Evolutionary conservation across 2,329 filamentous ascomycete genomes (phyloP).

Genomic region (Colletotrichum kahawae): DNA sequence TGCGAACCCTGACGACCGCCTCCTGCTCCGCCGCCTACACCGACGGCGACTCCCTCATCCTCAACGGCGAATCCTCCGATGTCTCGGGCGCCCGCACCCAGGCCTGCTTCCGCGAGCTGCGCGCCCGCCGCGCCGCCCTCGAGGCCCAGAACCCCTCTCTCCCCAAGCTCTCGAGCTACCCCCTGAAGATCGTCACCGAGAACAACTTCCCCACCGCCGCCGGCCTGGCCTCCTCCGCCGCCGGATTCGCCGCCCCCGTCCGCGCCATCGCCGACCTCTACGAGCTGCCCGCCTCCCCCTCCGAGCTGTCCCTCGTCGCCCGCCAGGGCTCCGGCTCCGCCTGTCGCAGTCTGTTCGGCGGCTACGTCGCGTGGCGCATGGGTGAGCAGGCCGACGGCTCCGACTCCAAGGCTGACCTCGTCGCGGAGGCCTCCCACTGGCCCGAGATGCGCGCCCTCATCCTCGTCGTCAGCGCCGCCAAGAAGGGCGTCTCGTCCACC

Average conservation of each 20-base stretch:
- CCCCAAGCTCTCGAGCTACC: conserved; percentile 79
- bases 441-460: conserved; percentile 92
- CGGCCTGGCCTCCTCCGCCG: conserved; percentile 77
- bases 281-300: conserved; percentile 78
- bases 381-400: conserved; percentile 77
- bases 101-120: conserved; percentile 89
- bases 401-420: conserved; percentile 87
- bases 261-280: conserved; percentile 93
- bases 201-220: conserved; percentile 99
- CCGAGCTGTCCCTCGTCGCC: conserved; percentile 86
- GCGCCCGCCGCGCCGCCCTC: conserved; percentile 75
- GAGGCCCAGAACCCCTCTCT: conserved; percentile 75
- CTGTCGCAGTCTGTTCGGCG: conserved; percentile 90
- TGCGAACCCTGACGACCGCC: conserved; percentile 95
- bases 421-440: conserved; percentile 91
- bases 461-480: conserved; percentile 88
- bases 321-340: conserved; percentile 94
- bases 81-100: conserved; percentile 90
- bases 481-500: conserved; percentile 94
- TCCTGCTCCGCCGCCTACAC: conserved; percentile 80
- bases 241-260: conserved; percentile 74
- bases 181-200: conserved; percentile 87
- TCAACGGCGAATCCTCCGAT: conserved; percentile 85
- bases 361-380: conserved; percentile 94
- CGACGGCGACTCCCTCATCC: conserved; percentile 72